Conservation (phyloP, 2,329 filamentous ascomycete genomes). For the Acrocalymma vagum region DNA sequence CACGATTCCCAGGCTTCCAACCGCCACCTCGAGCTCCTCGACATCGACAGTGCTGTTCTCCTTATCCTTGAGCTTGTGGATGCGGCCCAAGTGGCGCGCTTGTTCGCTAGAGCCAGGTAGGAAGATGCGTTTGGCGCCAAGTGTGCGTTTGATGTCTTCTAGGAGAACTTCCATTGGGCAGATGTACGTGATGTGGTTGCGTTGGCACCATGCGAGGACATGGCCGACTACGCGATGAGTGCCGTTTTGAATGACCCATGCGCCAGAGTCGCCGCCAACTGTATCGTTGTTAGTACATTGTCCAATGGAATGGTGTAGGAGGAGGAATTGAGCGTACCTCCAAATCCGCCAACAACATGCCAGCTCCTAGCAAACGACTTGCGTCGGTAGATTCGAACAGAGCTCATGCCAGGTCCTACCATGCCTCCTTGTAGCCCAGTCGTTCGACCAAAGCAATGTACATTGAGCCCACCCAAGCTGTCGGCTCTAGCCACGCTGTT, state of each 20-base stretch:
- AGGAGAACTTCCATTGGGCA: conserved; percentile 93
- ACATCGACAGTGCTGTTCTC: conserved; percentile 19
- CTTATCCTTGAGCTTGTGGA: conserved; percentile 10
- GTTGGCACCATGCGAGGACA: conserved; percentile 85
- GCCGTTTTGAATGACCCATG: conserved; percentile 86
- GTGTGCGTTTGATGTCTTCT: conserved; percentile 81
- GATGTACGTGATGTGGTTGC: conserved; percentile 86
- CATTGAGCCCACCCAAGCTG: conserved; percentile 75
- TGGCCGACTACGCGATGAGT: conserved; percentile 87
- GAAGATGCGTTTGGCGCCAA: conserved; percentile 74
- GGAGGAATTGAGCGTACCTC: conserved; percentile 53
- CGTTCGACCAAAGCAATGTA: conserved; percentile 89
- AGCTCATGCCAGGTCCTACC: conserved; percentile 79
- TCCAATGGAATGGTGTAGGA: background rate
- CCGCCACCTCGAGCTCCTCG: conserved; percentile 31
- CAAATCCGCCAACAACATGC: conserved; percentile 68
- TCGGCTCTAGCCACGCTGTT: conserved; percentile 66
- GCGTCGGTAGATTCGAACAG: conserved; percentile 88
- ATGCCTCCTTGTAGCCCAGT: conserved; percentile 82
- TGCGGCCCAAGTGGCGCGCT: conserved; percentile 16
- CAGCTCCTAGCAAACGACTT: conserved; percentile 79
- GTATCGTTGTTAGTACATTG: conserved; percentile 24
- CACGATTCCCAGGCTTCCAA: conserved; percentile 40
- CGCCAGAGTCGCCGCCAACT: conserved; percentile 89
- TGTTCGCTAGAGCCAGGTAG: conserved; percentile 67